Evolutionary conservation across 352 stramenopile species (phyloP).

Genomic region (Peronospora destructor): DNA sequence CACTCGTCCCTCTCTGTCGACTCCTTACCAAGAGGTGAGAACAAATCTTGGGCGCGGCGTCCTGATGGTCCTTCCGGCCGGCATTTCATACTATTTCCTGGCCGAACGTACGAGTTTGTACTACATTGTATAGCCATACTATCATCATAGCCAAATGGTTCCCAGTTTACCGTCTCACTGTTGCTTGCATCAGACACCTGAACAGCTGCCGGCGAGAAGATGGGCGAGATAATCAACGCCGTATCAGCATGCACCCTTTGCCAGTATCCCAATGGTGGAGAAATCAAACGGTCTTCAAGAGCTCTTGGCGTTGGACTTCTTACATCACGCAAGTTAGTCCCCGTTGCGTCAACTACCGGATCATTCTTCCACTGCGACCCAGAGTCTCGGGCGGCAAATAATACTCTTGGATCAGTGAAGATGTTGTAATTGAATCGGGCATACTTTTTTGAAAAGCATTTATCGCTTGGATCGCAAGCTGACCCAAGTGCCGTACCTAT

Average conservation of each 20-base stretch:
- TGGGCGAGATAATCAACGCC: not conserved
- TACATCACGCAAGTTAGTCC: not conserved
- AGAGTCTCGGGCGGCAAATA: conserved; percentile 19
- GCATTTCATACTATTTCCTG: not conserved
- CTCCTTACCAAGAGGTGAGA: conserved; percentile 18
- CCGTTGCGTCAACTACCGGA: conserved; percentile 1
- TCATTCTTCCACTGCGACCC: conserved; percentile 4
- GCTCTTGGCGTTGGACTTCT: conserved; percentile 1
- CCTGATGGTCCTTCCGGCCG: conserved; percentile 3
- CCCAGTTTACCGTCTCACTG: not conserved
- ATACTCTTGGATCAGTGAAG: conserved; percentile 32
- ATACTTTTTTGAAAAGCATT: conserved; percentile 33
- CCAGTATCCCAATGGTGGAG: conserved; percentile 14
- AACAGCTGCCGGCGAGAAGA: conserved; percentile 2
- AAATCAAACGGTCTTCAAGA: conserved; percentile 7
- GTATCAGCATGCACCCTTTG: conserved; percentile 2
- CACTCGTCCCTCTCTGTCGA: conserved; percentile 24
- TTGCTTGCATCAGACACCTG: conserved; percentile 1
- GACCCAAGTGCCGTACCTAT: conserved; percentile 23
- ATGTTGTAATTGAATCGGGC: conserved; percentile 52
- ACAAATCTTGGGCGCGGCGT: conserved; percentile 27
- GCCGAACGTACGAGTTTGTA: not conserved
- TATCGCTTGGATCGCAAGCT: conserved; percentile 16
- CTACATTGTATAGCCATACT: not conserved
- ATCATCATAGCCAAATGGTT: not conserved